These are phyloP conservation scores for Russula abietina DNA, from an alignment of 768 basidiomycete species.

Conservation along the genomic window DNA sequence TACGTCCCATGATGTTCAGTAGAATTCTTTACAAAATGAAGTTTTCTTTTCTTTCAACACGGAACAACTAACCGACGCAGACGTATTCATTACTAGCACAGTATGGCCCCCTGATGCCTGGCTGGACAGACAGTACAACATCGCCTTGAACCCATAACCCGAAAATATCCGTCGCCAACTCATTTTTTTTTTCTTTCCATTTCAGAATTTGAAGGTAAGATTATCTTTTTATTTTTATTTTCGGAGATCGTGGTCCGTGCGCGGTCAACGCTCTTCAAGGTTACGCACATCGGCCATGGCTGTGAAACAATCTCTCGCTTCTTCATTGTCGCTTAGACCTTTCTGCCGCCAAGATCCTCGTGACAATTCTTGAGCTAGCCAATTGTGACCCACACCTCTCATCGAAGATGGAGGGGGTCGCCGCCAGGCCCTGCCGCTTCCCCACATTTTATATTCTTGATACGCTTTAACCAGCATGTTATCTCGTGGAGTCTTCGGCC, in stretches of 20 bases:
- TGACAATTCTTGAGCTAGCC: neutral
- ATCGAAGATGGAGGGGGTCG: too few species aligned
- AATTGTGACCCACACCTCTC: too few species aligned
- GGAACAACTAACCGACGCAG: neutral
- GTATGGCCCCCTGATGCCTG: neutral
- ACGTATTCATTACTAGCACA: too few species aligned
- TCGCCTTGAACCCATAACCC: neutral
- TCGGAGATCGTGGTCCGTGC: neutral
- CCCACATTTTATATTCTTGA: neutral
- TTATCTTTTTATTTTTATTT: neutral
- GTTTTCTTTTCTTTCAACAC: neutral
- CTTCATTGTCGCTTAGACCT: neutral
- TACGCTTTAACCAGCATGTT: neutral
- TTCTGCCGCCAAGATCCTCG: neutral
- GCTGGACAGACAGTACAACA: neutral
- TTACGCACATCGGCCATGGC: neutral
- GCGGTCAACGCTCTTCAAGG: neutral
- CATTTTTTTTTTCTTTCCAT: too few species aligned
- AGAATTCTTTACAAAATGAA: neutral
- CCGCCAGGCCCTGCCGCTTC: neutral
- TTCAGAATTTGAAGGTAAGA: neutral
- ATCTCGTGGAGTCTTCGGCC: neutral
- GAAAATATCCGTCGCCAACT: neutral
- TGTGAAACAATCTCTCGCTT: neutral
- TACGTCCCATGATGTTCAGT: neutral